Conservation (phyloP, 345 rosid species). For the Moricandia moricandioides region DNA sequence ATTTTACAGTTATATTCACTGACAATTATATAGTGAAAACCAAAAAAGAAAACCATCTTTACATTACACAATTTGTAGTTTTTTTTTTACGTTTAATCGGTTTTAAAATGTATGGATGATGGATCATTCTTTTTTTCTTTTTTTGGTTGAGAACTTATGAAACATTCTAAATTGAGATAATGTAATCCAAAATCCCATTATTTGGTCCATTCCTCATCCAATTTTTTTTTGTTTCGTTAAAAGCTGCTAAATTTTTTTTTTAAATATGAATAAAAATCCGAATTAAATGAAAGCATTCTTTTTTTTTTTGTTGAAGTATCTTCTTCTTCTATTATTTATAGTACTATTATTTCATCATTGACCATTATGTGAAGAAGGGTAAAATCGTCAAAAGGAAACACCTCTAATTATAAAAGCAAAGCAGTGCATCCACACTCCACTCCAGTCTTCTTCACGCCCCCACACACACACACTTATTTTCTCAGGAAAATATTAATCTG, state of each 20-base stretch:
- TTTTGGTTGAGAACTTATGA: neutral
- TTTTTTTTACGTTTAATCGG: too few species aligned
- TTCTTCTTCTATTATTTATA: neutral
- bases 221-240: neutral
- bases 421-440: too few species aligned
- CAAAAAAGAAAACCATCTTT: neutral
- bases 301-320: neutral
- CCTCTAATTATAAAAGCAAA: conserved; percentile 20
- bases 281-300: neutral
- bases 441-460: conserved; percentile 17
- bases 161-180: neutral
- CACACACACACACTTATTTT: neutral
- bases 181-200: neutral
- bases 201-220: neutral
- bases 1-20: too few species aligned
- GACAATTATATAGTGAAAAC: neutral
- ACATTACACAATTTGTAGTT: neutral
- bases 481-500: neutral
- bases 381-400: conserved; percentile 14
- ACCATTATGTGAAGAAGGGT: conserved; percentile 3
- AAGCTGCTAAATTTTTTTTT: neutral
- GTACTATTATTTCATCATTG: neutral
- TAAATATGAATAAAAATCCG: neutral
- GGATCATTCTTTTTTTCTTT: too few species aligned
- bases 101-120: neutral